phyloP scores from a whole-genome alignment of 2,329 filamentous ascomycete species.

The Dactylonectria estremocensis region DNA sequence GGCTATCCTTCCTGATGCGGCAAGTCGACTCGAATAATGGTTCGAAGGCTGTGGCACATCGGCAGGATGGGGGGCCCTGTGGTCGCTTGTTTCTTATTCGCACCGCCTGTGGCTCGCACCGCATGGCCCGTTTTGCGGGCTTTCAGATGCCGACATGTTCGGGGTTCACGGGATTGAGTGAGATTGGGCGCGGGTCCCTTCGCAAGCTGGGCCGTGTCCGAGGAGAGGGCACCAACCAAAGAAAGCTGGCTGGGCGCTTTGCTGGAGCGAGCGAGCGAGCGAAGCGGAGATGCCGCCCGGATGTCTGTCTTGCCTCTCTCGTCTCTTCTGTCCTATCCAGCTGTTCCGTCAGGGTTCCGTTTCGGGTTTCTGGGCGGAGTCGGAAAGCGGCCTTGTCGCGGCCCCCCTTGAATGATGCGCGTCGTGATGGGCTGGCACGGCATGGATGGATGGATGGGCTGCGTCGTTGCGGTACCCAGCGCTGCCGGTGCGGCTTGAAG shows the following conservation, averaged over 20 bases:
- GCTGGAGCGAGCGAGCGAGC: too few species aligned
- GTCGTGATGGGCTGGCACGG: background rate
- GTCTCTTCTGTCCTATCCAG: too few species aligned
- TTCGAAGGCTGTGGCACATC: too few species aligned
- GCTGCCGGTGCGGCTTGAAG: slow-evolving; percentile 34
- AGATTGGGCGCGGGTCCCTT: slow-evolving; percentile 34
- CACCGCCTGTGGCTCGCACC: background rate
- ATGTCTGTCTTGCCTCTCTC: too few species aligned
- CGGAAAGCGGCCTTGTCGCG: background rate
- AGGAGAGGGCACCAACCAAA: too few species aligned
- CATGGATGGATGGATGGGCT: background rate
- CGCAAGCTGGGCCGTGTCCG: too few species aligned
- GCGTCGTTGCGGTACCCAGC: background rate
- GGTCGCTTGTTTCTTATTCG: background rate
- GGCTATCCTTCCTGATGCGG: slow-evolving; percentile 42
- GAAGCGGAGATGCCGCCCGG: too few species aligned
- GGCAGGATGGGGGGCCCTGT: too few species aligned
- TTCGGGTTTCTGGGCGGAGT: background rate
- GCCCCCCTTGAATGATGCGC: slow-evolving; percentile 1
- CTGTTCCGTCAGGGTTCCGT: background rate
- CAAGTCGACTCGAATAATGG: slow-evolving; percentile 34
- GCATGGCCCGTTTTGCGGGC: background rate
- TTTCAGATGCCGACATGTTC: slow-evolving; percentile 45
- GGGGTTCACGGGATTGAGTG: slow-evolving; percentile 48
- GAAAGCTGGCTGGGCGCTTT: too few species aligned